A percentile compares a stretch with the other conserved stretches of the same genome.
Evolutionary conservation across 2,329 filamentous ascomycete species (phyloP).

Genomic region (Cytospora paraplurivora): DNA sequence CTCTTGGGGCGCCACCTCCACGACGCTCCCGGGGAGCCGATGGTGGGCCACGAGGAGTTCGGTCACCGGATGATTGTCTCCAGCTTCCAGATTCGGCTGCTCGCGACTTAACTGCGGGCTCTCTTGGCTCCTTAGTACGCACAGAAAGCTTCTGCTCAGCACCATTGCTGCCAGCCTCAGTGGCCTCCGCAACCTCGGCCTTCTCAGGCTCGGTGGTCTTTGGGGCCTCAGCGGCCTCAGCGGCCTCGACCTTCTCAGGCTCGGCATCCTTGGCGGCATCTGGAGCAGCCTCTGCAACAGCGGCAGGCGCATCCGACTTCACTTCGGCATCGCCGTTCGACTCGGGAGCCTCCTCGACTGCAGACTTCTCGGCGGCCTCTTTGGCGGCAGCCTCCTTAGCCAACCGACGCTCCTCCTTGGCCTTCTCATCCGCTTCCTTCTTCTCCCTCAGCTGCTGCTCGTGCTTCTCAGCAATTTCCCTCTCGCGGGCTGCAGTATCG

Average conservation of each 20-base stretch:
- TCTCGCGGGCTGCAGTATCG: constrained; percentile 86
- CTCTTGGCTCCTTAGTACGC: constrained; percentile 45
- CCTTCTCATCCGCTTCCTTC: constrained; percentile 84
- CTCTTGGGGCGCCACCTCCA: constrained; percentile 44
- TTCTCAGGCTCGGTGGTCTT: constrained; percentile 32
- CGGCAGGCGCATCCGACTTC: constrained; percentile 33
- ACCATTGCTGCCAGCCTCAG: constrained; percentile 39
- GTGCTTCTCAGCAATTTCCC: constrained; percentile 87
- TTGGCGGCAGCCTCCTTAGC: constrained; percentile 68
- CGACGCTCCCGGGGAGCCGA: constrained; percentile 46
- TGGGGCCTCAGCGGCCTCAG: constrained; percentile 33
- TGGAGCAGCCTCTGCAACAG: constrained; percentile 37
- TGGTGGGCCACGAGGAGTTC: constrained; percentile 49
- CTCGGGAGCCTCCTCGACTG: constrained; percentile 34
- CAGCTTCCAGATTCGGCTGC: constrained; percentile 62
- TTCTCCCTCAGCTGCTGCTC: constrained; percentile 75
- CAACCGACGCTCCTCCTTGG: constrained; percentile 70
- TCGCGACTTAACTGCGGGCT: constrained; percentile 52
- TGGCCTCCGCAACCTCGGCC: constrained; percentile 32
- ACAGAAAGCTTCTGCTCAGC: constrained; percentile 52
- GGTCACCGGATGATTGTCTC: constrained; percentile 55
- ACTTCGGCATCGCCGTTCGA: constrained; percentile 28
- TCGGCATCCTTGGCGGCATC: constrained; percentile 29
- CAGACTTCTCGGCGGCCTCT: constrained; percentile 53
- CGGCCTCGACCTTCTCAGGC: constrained; percentile 36